Percentiles rank a stretch among this genome's conserved stretches.
Conservation (phyloP, 371 early-diverging fungal species). For the Nematocida sp. region DNA sequence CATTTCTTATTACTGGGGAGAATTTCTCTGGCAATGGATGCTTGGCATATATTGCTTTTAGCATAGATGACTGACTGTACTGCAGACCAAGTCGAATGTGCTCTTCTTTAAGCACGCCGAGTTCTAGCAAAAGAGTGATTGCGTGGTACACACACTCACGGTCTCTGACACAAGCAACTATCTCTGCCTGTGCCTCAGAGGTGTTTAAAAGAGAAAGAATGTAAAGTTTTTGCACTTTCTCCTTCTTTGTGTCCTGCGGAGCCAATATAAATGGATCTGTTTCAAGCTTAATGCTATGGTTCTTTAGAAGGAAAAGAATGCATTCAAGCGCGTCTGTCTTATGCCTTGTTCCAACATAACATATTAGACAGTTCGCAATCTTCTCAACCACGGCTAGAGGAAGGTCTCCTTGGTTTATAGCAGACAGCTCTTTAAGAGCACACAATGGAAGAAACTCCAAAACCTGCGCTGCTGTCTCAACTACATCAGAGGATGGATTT, state of each 20-base stretch:
- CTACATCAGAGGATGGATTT: background rate
- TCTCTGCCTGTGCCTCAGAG: constrained; percentile 16
- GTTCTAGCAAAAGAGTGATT: constrained; percentile 10
- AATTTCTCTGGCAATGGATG: constrained; percentile 28
- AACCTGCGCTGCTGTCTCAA: background rate
- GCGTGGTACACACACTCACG: constrained; percentile 25
- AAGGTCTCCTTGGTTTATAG: background rate
- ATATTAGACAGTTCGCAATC: background rate
- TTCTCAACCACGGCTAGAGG: constrained; percentile 16
- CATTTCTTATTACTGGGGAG: background rate
- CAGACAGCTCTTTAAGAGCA: constrained; percentile 16
- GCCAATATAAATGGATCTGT: constrained; percentile 26
- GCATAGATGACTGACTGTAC: constrained; percentile 21
- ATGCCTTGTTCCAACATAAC: constrained; percentile 22
- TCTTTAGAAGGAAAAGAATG: constrained; percentile 38
- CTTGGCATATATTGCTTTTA: constrained; percentile 33
- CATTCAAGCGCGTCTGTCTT: constrained; percentile 29
- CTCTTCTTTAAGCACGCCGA: background rate
- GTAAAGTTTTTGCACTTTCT: constrained; percentile 51
- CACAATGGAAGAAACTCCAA: constrained; percentile 43
- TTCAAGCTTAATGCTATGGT: constrained; percentile 4
- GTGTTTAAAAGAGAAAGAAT: constrained; percentile 23
- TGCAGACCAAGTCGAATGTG: constrained; percentile 30
- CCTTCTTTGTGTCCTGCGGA: constrained; percentile 10
- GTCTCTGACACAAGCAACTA: constrained; percentile 22